A percentile compares a stretch with the other conserved stretches of the same genome.
phyloP scores from a whole-genome alignment of 2,329 filamentous ascomycete genomes.

The Thielaviopsis populi region DNA sequence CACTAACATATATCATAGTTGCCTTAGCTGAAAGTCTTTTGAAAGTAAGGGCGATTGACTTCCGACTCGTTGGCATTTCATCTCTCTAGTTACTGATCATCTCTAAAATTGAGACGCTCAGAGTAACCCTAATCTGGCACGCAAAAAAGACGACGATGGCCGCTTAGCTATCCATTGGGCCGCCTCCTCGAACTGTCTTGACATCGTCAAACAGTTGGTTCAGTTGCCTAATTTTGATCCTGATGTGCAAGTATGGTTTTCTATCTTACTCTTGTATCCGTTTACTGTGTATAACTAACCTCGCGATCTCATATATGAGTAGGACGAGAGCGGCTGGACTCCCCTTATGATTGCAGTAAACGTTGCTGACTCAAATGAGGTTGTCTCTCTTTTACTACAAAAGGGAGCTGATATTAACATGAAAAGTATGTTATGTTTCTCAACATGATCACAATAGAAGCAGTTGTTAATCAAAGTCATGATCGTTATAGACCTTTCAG shows the following conservation, averaged over 20 bases:
- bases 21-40: constrained; percentile 6
- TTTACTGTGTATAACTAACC: background rate
- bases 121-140: constrained; percentile 66
- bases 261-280: background rate
- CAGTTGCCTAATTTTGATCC: constrained; percentile 63
- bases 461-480: constrained; percentile 17
- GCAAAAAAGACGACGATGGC: constrained; percentile 64
- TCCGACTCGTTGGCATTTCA: background rate
- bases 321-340: constrained; percentile 71
- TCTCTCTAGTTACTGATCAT: background rate
- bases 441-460: background rate
- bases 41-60: constrained; percentile 4
- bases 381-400: constrained; percentile 51
- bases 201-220: constrained; percentile 59
- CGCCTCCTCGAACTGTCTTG: constrained; percentile 61
- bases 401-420: constrained; percentile 59
- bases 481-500: constrained; percentile 39
- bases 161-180: constrained; percentile 93
- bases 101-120: constrained; percentile 23
- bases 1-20: background rate
- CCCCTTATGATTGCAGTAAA: constrained; percentile 70
- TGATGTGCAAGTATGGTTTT: constrained; percentile 50
- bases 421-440: constrained; percentile 40
- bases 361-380: constrained; percentile 53
- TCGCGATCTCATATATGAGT: background rate